A percentile compares a stretch with the other conserved stretches of the same genome.
Evolutionary conservation across 2,329 filamentous ascomycete genomes (phyloP).

Genomic region (Eurotiales sp.): DNA sequence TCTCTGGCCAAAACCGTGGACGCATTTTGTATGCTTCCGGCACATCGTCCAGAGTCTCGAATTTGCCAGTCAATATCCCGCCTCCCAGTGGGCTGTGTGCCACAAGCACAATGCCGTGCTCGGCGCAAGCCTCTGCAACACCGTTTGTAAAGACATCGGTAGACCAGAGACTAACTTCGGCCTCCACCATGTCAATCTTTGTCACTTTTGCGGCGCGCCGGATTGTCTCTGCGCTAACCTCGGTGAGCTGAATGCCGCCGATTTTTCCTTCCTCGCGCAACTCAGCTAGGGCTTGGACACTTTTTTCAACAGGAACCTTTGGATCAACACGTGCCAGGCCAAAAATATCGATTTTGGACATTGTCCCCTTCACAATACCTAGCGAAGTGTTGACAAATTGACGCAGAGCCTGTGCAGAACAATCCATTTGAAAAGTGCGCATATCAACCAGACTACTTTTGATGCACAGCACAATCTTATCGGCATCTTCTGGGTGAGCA

Average conservation of each 20-base stretch:
- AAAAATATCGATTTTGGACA: conserved; percentile 59
- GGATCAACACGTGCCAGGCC: conserved; percentile 56
- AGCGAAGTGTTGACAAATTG: conserved; percentile 57
- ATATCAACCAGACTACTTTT: conserved; percentile 52
- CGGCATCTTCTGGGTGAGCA: conserved; percentile 60
- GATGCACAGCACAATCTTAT: conserved; percentile 58
- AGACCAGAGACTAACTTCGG: conserved; percentile 57
- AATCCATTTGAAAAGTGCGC: conserved; percentile 41
- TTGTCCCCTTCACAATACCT: conserved; percentile 38
- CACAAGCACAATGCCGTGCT: conserved; percentile 56
- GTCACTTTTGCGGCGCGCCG: conserved; percentile 44
- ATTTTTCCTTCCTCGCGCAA: conserved; percentile 42
- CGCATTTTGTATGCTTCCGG: conserved; percentile 45
- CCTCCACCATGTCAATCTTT: conserved; percentile 57
- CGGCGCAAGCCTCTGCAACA: conserved; percentile 53
- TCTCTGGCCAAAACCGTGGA: conserved; percentile 50
- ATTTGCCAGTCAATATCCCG: conserved; percentile 52
- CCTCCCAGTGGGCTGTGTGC: conserved; percentile 59
- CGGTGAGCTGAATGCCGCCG: conserved; percentile 41
- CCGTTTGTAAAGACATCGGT: conserved; percentile 58
- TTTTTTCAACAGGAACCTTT: conserved; percentile 48
- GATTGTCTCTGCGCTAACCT: conserved; percentile 44
- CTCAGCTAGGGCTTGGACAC: conserved; percentile 33
- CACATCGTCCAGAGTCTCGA: conserved; percentile 46
- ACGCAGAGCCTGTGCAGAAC: conserved; percentile 52